A percentile compares a stretch with the other conserved stretches of the same genome.
phyloP scores from a whole-genome alignment of 2,329 filamentous ascomycete species.

The Bisporella sp. region DNA sequence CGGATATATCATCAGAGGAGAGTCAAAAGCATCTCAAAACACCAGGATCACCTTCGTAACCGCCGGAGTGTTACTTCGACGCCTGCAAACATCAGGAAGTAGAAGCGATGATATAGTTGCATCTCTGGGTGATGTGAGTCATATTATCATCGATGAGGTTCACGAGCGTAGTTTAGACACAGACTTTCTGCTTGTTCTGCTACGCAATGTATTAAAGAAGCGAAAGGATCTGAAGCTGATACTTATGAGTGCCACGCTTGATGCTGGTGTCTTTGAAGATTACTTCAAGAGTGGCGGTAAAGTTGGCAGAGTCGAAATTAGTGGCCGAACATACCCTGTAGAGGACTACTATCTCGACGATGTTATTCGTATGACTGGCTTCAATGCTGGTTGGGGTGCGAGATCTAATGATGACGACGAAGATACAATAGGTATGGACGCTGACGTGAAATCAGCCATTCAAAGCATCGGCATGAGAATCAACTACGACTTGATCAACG shows the following conservation, averaged over 20 bases:
- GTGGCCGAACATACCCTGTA: conserved; percentile 84
- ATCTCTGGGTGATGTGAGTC: conserved; percentile 82
- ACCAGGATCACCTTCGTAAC: conserved; percentile 96
- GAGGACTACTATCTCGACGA: conserved; percentile 87
- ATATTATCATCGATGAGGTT: conserved; percentile 93
- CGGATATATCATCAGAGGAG: conserved; percentile 85
- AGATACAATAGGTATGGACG: conserved; percentile 40
- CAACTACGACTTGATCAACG: conserved; percentile 81
- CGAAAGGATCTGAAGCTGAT: conserved; percentile 81
- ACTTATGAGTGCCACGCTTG: conserved; percentile 93
- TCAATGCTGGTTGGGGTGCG: conserved; percentile 39
- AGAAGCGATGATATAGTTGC: conserved; percentile 71
- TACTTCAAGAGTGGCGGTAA: conserved; percentile 70
- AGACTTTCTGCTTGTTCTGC: conserved; percentile 82
- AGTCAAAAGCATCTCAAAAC: conserved; percentile 62
- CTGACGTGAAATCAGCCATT: conserved; percentile 62
- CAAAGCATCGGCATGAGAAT: conserved; percentile 73
- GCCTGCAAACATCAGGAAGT: conserved; percentile 84
- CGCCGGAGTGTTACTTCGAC: conserved; percentile 82
- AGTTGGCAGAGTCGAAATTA: conserved; percentile 79
- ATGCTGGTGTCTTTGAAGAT: conserved; percentile 74
- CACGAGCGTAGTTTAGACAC: conserved; percentile 94
- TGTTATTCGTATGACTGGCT: conserved; percentile 72
- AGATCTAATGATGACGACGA: conserved; percentile 31
- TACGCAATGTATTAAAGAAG: conserved; percentile 71